A percentile compares a stretch with the other conserved stretches of the same genome.
These are phyloP conservation scores for Raddia distichophylla DNA, from an alignment of 176 grass and related monocot species.

Conservation along the genomic window DNA sequence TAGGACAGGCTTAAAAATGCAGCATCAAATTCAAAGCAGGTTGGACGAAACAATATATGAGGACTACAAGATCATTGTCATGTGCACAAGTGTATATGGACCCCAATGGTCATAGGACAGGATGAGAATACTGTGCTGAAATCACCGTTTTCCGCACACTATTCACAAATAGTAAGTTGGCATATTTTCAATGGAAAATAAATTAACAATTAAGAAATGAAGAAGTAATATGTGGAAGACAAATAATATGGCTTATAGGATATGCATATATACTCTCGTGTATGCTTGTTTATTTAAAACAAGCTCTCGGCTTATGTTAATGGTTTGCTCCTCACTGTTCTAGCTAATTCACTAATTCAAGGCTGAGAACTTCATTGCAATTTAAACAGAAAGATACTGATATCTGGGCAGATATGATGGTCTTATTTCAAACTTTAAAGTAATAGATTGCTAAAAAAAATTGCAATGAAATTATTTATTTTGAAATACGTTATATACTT, in stretches of 20 bases:
- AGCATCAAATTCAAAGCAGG: neutral
- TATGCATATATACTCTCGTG: neutral
- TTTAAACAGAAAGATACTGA: conserved; percentile 11
- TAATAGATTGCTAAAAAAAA: too few relatives aligned
- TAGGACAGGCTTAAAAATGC: neutral
- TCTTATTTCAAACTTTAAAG: neutral
- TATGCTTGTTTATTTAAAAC: neutral
- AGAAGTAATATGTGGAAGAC: conserved; percentile 9
- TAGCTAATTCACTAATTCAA: neutral
- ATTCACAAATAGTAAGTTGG: too few relatives aligned
- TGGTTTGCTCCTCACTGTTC: neutral
- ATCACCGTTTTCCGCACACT: too few relatives aligned
- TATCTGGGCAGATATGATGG: neutral
- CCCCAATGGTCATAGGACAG: too few relatives aligned
- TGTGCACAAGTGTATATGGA: too few relatives aligned
- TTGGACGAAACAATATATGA: neutral
- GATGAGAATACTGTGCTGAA: too few relatives aligned
- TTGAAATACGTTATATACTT: too few relatives aligned
- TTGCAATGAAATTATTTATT: too few relatives aligned
- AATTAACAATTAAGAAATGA: neutral
- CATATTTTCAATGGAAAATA: neutral
- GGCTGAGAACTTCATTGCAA: neutral
- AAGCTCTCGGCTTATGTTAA: neutral
- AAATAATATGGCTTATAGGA: neutral
- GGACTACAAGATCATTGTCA: too few relatives aligned